These are phyloP conservation scores for Coemansia sp. DNA, from an alignment of 192 early-diverging fungal genomes.

Conservation along the genomic window DNA sequence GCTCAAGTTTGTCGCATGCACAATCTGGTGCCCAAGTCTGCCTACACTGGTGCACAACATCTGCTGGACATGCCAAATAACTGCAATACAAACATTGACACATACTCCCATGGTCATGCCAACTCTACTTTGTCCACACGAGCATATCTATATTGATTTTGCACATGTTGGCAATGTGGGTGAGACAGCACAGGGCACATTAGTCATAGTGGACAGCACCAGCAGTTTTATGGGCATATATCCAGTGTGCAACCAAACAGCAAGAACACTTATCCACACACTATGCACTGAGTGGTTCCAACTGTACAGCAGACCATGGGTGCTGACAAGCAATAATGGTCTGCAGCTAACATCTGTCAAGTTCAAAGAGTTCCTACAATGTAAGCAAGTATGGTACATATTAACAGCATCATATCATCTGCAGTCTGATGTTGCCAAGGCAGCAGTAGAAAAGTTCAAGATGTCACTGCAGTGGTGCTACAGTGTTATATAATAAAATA, in stretches of 20 bases:
- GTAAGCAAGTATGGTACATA: neutral
- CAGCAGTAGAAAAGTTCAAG: constrained; percentile 26
- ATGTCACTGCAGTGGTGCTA: constrained; percentile 6
- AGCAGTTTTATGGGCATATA: constrained; percentile 17
- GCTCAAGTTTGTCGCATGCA: constrained; percentile 6
- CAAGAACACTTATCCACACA: neutral
- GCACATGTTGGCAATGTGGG: constrained; percentile 13
- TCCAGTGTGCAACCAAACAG: constrained; percentile 9
- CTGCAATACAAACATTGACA: constrained; percentile 9
- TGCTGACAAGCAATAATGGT: constrained; percentile 34
- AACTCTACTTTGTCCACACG: neutral
- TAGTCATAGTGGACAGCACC: constrained; percentile 17
- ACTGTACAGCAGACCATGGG: constrained; percentile 2
- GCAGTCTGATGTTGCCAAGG: constrained; percentile 25
- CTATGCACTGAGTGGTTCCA: constrained; percentile 14
- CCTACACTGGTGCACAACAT: neutral
- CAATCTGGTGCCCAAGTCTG: neutral
- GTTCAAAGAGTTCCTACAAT: constrained; percentile 8
- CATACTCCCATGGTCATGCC: constrained; percentile 11
- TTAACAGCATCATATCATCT: constrained; percentile 15
- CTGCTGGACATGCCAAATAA: constrained; percentile 25
- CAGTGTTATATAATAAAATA: too few relatives aligned
- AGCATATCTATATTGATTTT: constrained; percentile 32
- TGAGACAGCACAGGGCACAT: constrained; percentile 4
- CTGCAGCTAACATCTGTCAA: constrained; percentile 6